Conservation (phyloP, 805 yeast genomes). For the Torulaspora maleeae region DNA sequence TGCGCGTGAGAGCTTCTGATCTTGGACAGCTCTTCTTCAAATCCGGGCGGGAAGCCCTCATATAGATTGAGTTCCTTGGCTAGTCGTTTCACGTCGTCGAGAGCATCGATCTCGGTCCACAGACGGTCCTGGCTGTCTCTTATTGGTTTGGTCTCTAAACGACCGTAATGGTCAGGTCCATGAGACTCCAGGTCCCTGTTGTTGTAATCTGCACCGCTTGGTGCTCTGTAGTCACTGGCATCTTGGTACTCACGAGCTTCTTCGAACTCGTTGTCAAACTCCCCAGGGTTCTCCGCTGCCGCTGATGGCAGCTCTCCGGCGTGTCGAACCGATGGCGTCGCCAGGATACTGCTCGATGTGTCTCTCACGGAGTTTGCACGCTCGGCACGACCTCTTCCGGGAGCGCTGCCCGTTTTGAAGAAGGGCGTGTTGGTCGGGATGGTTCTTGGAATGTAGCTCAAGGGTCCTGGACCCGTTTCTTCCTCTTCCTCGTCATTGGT, state of each 20-base stretch:
- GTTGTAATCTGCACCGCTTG: neutral
- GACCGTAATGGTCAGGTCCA: constrained; percentile 14
- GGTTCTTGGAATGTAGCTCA: constrained; percentile 12
- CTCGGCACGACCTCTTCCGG: neutral
- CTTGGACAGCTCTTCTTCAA: constrained; percentile 38
- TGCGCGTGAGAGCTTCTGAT: constrained; percentile 55
- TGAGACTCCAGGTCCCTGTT: constrained; percentile 3
- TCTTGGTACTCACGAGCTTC: constrained; percentile 4
- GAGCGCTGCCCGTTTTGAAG: constrained; percentile 2
- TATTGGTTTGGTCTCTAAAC: constrained; percentile 42
- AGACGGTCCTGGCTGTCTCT: constrained; percentile 68
- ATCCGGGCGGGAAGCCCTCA: constrained; percentile 40
- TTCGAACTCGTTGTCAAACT: constrained; percentile 1
- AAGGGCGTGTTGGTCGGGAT: constrained; percentile 10
- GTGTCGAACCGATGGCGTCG: neutral
- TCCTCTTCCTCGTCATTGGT: constrained; percentile 14
- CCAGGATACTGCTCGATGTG: neutral
- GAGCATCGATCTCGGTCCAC: constrained; percentile 83
- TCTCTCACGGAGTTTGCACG: neutral
- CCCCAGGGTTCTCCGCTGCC: constrained; percentile 4
- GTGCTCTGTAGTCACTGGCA: neutral
- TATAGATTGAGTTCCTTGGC: constrained; percentile 46
- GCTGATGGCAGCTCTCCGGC: constrained; percentile 2
- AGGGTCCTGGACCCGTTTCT: constrained; percentile 3
- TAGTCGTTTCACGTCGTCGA: constrained; percentile 70